phyloP scores from a whole-genome alignment of 129 eudicot genomes.

The Glebionis coronaria region DNA sequence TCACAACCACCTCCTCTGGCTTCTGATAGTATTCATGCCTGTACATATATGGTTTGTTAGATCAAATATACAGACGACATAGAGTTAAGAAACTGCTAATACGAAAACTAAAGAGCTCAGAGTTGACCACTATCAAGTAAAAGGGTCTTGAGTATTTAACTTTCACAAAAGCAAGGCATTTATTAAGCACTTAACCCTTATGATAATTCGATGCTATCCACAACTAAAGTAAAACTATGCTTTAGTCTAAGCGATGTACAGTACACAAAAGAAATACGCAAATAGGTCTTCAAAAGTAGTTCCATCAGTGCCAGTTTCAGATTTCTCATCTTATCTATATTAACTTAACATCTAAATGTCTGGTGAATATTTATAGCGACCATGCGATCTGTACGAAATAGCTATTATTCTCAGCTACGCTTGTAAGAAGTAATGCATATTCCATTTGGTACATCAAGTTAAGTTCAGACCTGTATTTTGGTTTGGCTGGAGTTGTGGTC shows the following conservation, averaged over 20 bases:
- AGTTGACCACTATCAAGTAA: neutral
- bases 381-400: neutral
- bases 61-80: neutral
- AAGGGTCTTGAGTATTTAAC: neutral
- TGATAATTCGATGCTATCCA: neutral
- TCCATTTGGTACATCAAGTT: neutral
- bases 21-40: conserved; percentile 90
- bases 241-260: neutral
- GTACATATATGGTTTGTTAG: conserved; percentile 21
- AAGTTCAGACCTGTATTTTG: conserved; percentile 62
- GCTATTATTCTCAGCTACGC: neutral
- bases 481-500: conserved; percentile 33
- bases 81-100: too few relatives aligned
- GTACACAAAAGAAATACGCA: neutral
- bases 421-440: neutral
- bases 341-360: neutral
- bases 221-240: neutral
- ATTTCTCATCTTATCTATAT: neutral
- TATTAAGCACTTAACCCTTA: neutral
- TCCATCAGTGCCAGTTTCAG: neutral
- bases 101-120: neutral
- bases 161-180: neutral
- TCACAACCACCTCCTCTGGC: conserved; percentile 84
- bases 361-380: neutral
- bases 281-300: neutral